phyloP scores from a whole-genome alignment of 2,329 filamentous ascomycete genomes.

The Penicillium sp. region DNA sequence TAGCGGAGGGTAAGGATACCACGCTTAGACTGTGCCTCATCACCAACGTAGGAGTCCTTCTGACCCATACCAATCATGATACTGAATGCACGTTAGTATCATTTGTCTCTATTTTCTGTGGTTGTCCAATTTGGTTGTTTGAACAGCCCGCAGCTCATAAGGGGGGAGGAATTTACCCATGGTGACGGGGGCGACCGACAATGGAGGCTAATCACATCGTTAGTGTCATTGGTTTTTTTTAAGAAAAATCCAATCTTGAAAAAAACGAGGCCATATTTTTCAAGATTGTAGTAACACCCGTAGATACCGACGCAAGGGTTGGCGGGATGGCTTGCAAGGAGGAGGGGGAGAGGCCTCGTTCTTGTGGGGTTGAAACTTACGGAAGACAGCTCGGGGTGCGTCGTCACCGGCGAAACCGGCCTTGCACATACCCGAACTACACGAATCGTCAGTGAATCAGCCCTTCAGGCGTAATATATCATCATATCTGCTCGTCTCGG shows the following conservation, averaged over 20 bases:
- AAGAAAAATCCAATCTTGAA: not conserved
- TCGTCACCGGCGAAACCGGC: conserved; percentile 99
- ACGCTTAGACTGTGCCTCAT: conserved; percentile 99
- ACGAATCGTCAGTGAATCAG: conserved; percentile 30
- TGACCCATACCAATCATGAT: conserved; percentile 99
- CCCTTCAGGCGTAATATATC: not conserved
- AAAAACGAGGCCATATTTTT: not conserved
- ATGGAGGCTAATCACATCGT: conserved; percentile 73
- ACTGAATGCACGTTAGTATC: conserved; percentile 56
- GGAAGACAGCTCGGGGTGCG: conserved; percentile 99
- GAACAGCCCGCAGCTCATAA: conserved; percentile 3
- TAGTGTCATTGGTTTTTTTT: conserved; percentile 16
- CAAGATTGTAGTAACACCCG: not conserved
- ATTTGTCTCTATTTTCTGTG: not conserved
- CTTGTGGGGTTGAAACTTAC: conserved; percentile 66
- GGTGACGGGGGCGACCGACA: conserved; percentile 98
- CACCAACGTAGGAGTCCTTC: conserved; percentile 99
- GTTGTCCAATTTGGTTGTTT: not conserved
- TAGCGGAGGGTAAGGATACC: conserved; percentile 99
- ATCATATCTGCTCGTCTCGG: not conserved
- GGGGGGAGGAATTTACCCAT: conserved; percentile 74
- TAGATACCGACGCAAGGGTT: conserved; percentile 30
- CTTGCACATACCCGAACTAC: conserved; percentile 99
- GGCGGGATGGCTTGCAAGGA: conserved; percentile 21
- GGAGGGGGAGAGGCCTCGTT: conserved; percentile 16